Evolutionary conservation across 805 yeast species (phyloP), one percentile per base, ranked within the genome.

Genomic region (Wickerhamiella australiensis): DNA sequence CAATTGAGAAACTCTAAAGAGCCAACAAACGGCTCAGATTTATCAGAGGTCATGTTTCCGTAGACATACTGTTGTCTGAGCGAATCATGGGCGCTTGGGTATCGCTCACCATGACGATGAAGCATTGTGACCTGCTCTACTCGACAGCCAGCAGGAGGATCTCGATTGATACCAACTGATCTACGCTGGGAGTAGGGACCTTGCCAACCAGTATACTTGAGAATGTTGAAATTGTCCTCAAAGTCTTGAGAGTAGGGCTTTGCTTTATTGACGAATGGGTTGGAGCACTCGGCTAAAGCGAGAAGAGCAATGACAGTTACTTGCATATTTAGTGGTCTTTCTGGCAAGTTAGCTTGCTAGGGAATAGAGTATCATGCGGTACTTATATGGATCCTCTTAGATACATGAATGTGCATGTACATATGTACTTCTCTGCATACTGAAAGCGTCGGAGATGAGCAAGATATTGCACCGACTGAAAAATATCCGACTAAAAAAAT

Each of bases 41-140:
- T 42, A 23, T 38, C 36, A 5, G 47, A 36, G 18, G 25, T 23
- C 11, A 51, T 22, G 37, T 55, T 54, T 5, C 49, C 48, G 5
- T 60, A 50, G 2, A 50, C 42, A 5, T 36, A 26, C 43, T 53
- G 35, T 47, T 47, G 50, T 13, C 20, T 7, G 42, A 46, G 22
- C 49, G 47, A 51, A 43, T 33, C 53, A 23, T 42, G 22, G 15
- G 22, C 29, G 9, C 67, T 65, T 12, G 76, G 79, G 59, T 66
- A 77, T 47, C 83, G 67, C 58, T 77, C 83, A 13, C 82, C 82
- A 53, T 78, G 83, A 54, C 83, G 70, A 50, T 69, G 65, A 33
- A 73, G 56, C 55, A 73, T 59, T 54, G 73, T 74, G 7, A 76
- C 81, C 59, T 78, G 82, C 53, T 75, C 77, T 42, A 77, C 67